Percentiles rank a stretch among this genome's conserved stretches.
These are phyloP conservation scores for Pestalotiopsis sp. DNA, from an alignment of 2,329 filamentous ascomycete genomes.

Conservation along the genomic window DNA sequence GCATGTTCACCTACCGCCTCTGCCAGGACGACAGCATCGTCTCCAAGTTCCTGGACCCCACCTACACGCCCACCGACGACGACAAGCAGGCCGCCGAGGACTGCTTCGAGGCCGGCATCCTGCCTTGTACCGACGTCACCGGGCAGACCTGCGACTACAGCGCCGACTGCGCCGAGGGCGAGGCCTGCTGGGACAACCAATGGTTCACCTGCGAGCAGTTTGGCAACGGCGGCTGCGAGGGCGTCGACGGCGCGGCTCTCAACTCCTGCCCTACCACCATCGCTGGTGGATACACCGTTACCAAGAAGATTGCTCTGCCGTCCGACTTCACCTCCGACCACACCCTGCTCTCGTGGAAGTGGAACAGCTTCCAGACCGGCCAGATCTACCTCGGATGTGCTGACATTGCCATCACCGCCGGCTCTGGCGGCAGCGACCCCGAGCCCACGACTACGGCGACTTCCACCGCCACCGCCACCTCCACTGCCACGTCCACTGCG, in stretches of 20 bases:
- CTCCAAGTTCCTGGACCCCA: constrained; percentile 49
- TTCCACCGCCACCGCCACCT: constrained; percentile 32
- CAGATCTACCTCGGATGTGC: constrained; percentile 58
- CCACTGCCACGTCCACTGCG: constrained; percentile 33
- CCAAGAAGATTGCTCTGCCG: constrained; percentile 53
- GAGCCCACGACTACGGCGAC: constrained; percentile 55
- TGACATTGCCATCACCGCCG: constrained; percentile 47
- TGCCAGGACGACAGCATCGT: constrained; percentile 54
- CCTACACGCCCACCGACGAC: constrained; percentile 49
- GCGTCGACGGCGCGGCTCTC: constrained; percentile 46
- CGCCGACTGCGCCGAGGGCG: constrained; percentile 46
- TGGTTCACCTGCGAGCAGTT: constrained; percentile 58
- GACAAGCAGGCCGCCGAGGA: constrained; percentile 58
- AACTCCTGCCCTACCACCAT: constrained; percentile 55
- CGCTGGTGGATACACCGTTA: constrained; percentile 55
- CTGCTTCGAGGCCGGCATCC: constrained; percentile 51
- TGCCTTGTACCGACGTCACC: constrained; percentile 51
- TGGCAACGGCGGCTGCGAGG: constrained; percentile 41
- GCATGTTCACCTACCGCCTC: constrained; percentile 59
- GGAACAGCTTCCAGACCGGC: constrained; percentile 57
- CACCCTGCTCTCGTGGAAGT: constrained; percentile 54
- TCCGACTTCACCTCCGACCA: constrained; percentile 47
- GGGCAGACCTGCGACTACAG: constrained; percentile 52
- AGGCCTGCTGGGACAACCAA: constrained; percentile 52
- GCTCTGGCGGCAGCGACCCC: constrained; percentile 26